phyloP scores from a whole-genome alignment of 2,329 filamentous ascomycete species.

The Colletotrichum incanum region DNA sequence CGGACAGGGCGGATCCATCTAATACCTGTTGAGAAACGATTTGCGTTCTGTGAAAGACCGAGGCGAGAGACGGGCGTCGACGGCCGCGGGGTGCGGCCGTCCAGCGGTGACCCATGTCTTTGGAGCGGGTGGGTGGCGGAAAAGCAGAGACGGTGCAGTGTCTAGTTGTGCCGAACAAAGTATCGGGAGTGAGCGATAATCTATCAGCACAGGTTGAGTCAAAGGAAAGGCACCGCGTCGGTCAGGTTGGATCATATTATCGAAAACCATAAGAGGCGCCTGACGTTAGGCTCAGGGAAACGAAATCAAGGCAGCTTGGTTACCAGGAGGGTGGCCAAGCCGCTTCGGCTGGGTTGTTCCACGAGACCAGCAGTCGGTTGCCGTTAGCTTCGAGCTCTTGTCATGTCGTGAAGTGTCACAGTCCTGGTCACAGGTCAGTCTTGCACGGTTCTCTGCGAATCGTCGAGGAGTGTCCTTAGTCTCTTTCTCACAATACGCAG shows the following conservation, averaged over 20 bases:
- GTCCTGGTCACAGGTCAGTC: slow-evolving; percentile 30
- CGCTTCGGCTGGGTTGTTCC: slow-evolving; percentile 15
- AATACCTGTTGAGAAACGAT: slow-evolving; percentile 13
- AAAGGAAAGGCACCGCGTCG: slow-evolving; percentile 17
- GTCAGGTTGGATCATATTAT: slow-evolving; percentile 30
- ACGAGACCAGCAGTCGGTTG: slow-evolving; percentile 30
- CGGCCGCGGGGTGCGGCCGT: slow-evolving; percentile 26
- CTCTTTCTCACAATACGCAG: slow-evolving; percentile 11
- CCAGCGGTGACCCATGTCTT: slow-evolving; percentile 15
- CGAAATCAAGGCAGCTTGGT: slow-evolving; percentile 16
- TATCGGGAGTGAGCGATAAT: slow-evolving; percentile 16
- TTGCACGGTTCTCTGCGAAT: slow-evolving; percentile 6
- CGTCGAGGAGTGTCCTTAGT: slow-evolving; percentile 8
- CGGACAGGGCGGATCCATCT: slow-evolving; percentile 28
- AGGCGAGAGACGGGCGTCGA: slow-evolving; percentile 11
- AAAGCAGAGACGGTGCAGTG: slow-evolving; percentile 28
- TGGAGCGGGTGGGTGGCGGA: slow-evolving; percentile 21
- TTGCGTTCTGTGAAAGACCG: slow-evolving; percentile 22
- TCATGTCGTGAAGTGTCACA: slow-evolving; percentile 36
- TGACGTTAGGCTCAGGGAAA: background rate
- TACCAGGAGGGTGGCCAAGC: slow-evolving; percentile 22
- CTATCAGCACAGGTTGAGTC: slow-evolving; percentile 19
- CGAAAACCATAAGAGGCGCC: background rate
- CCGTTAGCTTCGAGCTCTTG: slow-evolving; percentile 35
- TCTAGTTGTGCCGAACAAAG: slow-evolving; percentile 13